Evolutionary conservation across 306 rosid genomes (phyloP).

Genomic region (Malus fusca): DNA sequence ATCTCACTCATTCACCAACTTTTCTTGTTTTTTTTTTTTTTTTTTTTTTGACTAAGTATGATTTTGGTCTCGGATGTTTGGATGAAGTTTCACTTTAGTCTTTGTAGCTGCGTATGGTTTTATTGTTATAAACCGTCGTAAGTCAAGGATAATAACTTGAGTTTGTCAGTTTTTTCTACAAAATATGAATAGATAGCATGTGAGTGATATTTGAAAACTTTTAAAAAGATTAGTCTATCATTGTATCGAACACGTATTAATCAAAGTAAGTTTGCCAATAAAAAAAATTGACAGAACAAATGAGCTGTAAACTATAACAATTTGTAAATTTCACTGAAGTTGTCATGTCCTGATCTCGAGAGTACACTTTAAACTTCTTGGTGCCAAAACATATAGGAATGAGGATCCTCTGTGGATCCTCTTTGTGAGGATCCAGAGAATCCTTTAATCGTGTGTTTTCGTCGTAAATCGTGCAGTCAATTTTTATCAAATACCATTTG

Average conservation of each 20-base stretch:
- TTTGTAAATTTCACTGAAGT: too few species aligned
- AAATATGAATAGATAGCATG: neutral
- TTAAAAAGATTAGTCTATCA: too few species aligned
- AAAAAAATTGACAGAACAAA: too few species aligned
- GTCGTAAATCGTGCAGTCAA: too few species aligned
- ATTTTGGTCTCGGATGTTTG: neutral
- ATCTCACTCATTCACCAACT: neutral
- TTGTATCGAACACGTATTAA: too few species aligned
- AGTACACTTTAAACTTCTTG: neutral
- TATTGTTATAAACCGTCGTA: neutral
- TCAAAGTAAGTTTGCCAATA: too few species aligned
- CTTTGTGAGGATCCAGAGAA: too few species aligned
- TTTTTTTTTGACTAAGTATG: neutral
- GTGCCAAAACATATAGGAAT: neutral
- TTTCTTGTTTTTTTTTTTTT: neutral
- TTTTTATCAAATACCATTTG: too few species aligned
- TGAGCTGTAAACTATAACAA: neutral
- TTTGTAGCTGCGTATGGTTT: neutral
- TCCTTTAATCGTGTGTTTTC: too few species aligned
- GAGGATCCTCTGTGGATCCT: too few species aligned
- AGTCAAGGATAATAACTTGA: neutral
- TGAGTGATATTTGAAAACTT: neutral
- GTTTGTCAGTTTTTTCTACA: neutral
- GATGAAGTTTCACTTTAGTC: neutral
- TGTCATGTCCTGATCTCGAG: neutral